Evolutionary conservation across 1,139 yeast species (phyloP), one percentile per base, ranked within the genome.

Genomic region (Yamadazyma epiphylla): DNA sequence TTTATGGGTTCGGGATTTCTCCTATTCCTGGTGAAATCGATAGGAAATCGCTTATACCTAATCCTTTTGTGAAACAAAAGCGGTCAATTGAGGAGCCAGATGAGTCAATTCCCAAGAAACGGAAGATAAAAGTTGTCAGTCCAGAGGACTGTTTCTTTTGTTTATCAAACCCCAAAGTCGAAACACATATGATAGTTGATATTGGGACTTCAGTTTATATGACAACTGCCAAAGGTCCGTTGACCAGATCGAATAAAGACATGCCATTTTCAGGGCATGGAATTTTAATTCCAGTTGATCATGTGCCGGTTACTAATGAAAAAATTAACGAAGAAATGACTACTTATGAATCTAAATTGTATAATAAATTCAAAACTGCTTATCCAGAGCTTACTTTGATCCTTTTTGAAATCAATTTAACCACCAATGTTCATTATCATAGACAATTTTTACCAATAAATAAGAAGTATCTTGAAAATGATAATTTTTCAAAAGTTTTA

Each of bases 201-300:
- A 80, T 89, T 33, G 91, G 86, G 0, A 69, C 70, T 7, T 62
- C 66, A 24, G 59, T 78, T 1, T 89, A 87, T 49, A 35, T 88
- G 37, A 83, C 96, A 0, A 67, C 81, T 11, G 95, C 96, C 0
- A 87, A 85, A 48, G 97, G 97, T 0, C 96, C 96, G 0, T 56
- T 89, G 17, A 73, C 87, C 1, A 57, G 70, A 24, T 70, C 80
- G 2, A 53, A 51, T 36, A 51, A 55, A 32, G 42, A 45, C 14
- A 51, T 72, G 48, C 64, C 67, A 7, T 79, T 85, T 48, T 75
- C 94, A 0, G 95, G 94, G 0, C 96, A 89, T 60, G 84, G 86
- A 10, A 64, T 89, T 27, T 69, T 88, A 6, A 77, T 87, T n/a
- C 95, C 96, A 0, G 73, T 89, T 14, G 77, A 80, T 8, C 97